Evolutionary conservation across 352 stramenopile species (phyloP).

Genomic region (Phytophthora sp.): DNA sequence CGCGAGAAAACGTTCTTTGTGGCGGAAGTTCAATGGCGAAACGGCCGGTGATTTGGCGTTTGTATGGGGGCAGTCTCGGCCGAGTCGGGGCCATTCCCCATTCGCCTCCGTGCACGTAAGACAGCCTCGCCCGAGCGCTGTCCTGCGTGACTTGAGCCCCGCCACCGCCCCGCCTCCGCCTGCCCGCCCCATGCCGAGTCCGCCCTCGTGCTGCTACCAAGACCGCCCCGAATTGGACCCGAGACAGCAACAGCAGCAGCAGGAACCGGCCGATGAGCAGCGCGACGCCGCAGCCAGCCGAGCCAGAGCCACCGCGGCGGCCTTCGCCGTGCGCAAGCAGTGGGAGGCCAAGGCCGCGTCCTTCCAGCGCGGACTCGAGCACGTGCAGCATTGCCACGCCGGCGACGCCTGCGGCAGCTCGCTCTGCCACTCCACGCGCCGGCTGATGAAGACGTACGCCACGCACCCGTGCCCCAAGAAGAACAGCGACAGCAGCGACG

Average conservation of each 20-base stretch:
- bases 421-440: conserved; percentile 74
- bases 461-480: conserved; percentile 61
- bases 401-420: conserved; percentile 67
- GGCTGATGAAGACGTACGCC: conserved; percentile 68
- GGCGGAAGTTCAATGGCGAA: conserved; percentile 20
- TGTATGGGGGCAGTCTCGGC: conserved; percentile 7
- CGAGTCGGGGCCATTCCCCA: conserved; percentile 15
- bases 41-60: conserved; percentile 6
- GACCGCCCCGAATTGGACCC: conserved; percentile 10
- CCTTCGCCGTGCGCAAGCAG: conserved; percentile 56
- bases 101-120: conserved; percentile 24
- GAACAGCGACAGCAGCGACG: conserved; percentile 1
- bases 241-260: conserved; percentile 19
- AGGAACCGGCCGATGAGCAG: conserved; percentile 26
- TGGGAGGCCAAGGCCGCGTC: conserved; percentile 67
- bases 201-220: conserved; percentile 19
- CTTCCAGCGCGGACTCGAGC: conserved; percentile 69
- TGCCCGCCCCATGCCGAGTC: conserved; percentile 28
- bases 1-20: conserved; percentile 14
- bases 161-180: not conserved
- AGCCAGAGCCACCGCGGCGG: conserved; percentile 20
- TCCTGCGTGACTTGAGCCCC: conserved; percentile 13
- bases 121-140: conserved; percentile 6
- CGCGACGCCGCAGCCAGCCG: not conserved
- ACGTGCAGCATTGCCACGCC: conserved; percentile 59